Evolutionary conservation across 2,329 filamentous ascomycete genomes (phyloP).

Genomic region (Penicillium concentricum): DNA sequence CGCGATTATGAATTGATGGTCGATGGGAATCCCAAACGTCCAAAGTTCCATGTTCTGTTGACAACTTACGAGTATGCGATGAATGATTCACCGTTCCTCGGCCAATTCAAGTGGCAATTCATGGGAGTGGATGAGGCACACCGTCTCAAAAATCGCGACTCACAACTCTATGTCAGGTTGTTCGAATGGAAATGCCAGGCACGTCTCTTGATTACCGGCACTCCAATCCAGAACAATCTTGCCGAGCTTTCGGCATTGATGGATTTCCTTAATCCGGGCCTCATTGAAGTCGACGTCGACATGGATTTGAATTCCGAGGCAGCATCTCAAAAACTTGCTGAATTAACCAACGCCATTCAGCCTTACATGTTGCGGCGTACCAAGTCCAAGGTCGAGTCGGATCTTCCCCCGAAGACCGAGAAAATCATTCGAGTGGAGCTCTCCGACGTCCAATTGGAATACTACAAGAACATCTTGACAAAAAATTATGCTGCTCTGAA

Average conservation of each 20-base stretch:
- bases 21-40: conserved; percentile 80
- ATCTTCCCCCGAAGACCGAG: conserved; percentile 93
- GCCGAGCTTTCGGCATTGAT: conserved; percentile 88
- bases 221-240: conserved; percentile 94
- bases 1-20: conserved; percentile 85
- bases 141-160: conserved; percentile 92
- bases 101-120: conserved; percentile 95
- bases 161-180: conserved; percentile 83
- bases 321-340: conserved; percentile 81
- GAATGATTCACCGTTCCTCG: conserved; percentile 77
- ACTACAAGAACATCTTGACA: conserved; percentile 98
- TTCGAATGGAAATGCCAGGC: conserved; percentile 83
- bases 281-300: conserved; percentile 86
- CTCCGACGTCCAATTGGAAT: conserved; percentile 93
- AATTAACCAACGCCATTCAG: conserved; percentile 81
- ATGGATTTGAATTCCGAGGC: conserved; percentile 78
- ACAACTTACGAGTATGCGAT: conserved; percentile 98
- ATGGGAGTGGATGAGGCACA: conserved; percentile 96
- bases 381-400: conserved; percentile 95
- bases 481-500: conserved; percentile 94
- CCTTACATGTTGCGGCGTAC: conserved; percentile 94
- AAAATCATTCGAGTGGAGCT: conserved; percentile 98
- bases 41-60: conserved; percentile 95
- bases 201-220: conserved; percentile 91
- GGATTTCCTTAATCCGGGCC: conserved; percentile 95